Evolutionary conservation across 352 stramenopile species (phyloP).

Genomic region (Globisporangium iwayamae): DNA sequence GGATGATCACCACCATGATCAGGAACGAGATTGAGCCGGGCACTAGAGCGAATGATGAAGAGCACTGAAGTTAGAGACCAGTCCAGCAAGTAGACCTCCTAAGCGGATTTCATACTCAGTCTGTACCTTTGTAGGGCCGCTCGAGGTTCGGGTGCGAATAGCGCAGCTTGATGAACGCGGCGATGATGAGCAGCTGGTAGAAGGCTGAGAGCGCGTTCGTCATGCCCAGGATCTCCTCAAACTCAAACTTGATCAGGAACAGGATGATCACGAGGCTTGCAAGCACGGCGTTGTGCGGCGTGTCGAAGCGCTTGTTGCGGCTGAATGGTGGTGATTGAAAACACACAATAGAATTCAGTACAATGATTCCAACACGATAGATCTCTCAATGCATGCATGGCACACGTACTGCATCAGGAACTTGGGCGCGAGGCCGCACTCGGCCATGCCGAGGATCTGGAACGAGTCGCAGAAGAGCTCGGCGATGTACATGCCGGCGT

Average conservation of each 20-base stretch:
- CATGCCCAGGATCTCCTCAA: slow-evolving; percentile 80
- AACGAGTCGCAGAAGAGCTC: slow-evolving; percentile 92
- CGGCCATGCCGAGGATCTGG: slow-evolving; percentile 77
- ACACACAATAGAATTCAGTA: neutral
- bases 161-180: slow-evolving; percentile 88
- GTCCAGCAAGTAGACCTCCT: too few species aligned
- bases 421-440: slow-evolving; percentile 82
- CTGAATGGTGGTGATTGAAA: slow-evolving; percentile 9
- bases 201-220: slow-evolving; percentile 90
- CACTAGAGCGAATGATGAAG: slow-evolving; percentile 15
- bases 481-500: slow-evolving; percentile 90
- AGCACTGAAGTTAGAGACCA: neutral
- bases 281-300: slow-evolving; percentile 43
- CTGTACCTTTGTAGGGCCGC: slow-evolving; percentile 28
- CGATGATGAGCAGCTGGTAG: slow-evolving; percentile 84
- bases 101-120: too few species aligned
- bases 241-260: slow-evolving; percentile 52
- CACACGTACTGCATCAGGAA: slow-evolving; percentile 75
- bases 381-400: slow-evolving; percentile 15
- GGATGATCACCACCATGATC: slow-evolving; percentile 28
- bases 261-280: slow-evolving; percentile 47
- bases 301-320: slow-evolving; percentile 52
- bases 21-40: slow-evolving; percentile 29
- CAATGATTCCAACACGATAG: neutral
- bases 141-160: slow-evolving; percentile 39